phyloP scores from a whole-genome alignment of 371 early-diverging fungal genomes.

The Parasitella parasitica region DNA sequence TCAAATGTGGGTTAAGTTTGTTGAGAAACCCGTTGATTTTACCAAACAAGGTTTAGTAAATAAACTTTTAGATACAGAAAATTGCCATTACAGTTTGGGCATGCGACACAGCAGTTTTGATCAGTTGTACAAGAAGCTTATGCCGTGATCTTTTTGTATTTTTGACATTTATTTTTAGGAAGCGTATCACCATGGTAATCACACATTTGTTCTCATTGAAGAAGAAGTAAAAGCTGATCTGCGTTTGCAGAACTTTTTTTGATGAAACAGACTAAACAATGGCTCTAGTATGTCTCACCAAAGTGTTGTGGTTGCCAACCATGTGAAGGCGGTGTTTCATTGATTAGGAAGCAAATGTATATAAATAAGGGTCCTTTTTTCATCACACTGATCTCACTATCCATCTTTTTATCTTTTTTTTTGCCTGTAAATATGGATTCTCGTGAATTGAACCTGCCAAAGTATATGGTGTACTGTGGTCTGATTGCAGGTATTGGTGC shows the following conservation, averaged over 20 bases:
- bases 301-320: background rate
- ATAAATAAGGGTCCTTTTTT: background rate
- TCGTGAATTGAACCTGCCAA: conserved; percentile 33
- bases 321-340: background rate
- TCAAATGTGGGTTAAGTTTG: background rate
- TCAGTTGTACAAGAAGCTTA: background rate
- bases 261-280: background rate
- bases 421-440: conserved; percentile 37
- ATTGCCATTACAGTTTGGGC: background rate
- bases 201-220: too few species aligned
- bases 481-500: conserved; percentile 39
- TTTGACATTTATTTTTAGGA: background rate
- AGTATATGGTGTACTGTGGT: conserved; percentile 46
- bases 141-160: background rate
- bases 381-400: background rate
- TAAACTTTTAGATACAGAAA: background rate
- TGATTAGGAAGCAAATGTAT: background rate
- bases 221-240: background rate
- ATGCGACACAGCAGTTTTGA: background rate
- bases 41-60: background rate
- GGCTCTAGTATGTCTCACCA: background rate
- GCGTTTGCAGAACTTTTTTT: background rate
- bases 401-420: background rate
- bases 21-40: background rate
- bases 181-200: background rate